Evolutionary conservation across 495 filamentous ascomycete species (phyloP).

Genomic region (Podospora comata): DNA sequence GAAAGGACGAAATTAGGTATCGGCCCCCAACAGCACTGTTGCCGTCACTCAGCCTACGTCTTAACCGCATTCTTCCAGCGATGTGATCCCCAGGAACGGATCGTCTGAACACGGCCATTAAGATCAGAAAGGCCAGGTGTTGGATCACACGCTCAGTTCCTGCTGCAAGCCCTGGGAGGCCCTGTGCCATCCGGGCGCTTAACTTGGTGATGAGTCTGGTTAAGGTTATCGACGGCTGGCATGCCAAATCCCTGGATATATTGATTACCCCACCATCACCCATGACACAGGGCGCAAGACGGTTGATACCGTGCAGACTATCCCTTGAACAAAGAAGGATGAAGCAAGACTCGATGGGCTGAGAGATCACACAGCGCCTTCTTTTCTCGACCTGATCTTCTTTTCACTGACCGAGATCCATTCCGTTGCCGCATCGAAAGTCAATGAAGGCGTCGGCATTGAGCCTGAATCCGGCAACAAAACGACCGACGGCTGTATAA

Average conservation of each 20-base stretch:
- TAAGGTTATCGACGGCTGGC: background rate
- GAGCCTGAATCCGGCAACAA: background rate
- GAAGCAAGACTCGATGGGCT: too few relatives aligned
- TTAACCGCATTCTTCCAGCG: background rate
- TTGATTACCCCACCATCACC: background rate
- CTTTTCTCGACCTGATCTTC: background rate
- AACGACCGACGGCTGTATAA: background rate
- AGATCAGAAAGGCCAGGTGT: background rate
- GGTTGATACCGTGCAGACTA: background rate
- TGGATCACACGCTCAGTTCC: background rate
- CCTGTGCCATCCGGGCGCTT: constrained; percentile 2
- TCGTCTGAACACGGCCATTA: background rate
- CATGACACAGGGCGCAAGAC: background rate
- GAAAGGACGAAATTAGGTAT: background rate
- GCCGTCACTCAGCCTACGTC: background rate
- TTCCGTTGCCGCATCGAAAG: background rate
- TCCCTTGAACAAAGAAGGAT: background rate
- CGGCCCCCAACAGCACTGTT: background rate
- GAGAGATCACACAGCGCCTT: too few relatives aligned
- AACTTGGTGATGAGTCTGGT: constrained; percentile 4
- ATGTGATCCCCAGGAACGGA: background rate
- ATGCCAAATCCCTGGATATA: constrained; percentile 1
- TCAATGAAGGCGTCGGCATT: background rate
- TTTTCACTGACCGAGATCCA: background rate
- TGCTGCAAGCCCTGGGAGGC: background rate